A percentile compares a stretch with the other conserved stretches of the same genome.
Conservation (phyloP, 495 filamentous ascomycete species). For the Penicillium verhagenii region DNA sequence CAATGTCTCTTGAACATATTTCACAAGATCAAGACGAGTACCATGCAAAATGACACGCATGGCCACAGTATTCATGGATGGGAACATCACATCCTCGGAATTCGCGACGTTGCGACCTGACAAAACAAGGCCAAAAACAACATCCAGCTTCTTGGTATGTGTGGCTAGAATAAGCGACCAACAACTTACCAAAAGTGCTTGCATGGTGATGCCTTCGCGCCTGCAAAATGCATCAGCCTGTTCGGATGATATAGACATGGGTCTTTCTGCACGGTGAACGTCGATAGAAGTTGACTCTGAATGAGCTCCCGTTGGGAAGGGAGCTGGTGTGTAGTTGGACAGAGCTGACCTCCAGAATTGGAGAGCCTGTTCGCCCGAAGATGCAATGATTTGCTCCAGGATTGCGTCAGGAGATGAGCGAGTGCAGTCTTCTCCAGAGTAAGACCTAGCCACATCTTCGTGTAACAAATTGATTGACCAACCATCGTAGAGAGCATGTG, state of each 20-base stretch:
- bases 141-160: conserved; percentile 62
- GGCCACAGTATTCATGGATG: conserved; percentile 89
- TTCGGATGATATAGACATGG: conserved; percentile 27
- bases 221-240: conserved; percentile 48
- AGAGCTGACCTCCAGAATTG: conserved; percentile 42
- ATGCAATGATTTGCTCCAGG: conserved; percentile 26
- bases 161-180: conserved; percentile 62
- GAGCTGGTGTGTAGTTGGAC: conserved; percentile 21
- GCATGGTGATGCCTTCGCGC: conserved; percentile 67
- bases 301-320: conserved; percentile 18
- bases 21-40: conserved; percentile 39
- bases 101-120: conserved; percentile 62
- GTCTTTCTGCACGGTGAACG: conserved; percentile 29
- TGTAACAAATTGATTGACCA: conserved; percentile 72
- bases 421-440: conserved; percentile 24
- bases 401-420: conserved; percentile 29
- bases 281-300: conserved; percentile 25
- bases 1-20: conserved; percentile 58
- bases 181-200: conserved; percentile 70
- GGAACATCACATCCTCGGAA: conserved; percentile 72
- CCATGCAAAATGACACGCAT: conserved; percentile 41
- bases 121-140: conserved; percentile 75
- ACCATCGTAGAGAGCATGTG: conserved; percentile 89
- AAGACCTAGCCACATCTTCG: conserved; percentile 47
- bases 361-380: conserved; percentile 21